Base-by-base conservation (phyloP, 345 rosid genomes). In the Populus alba region DNA sequence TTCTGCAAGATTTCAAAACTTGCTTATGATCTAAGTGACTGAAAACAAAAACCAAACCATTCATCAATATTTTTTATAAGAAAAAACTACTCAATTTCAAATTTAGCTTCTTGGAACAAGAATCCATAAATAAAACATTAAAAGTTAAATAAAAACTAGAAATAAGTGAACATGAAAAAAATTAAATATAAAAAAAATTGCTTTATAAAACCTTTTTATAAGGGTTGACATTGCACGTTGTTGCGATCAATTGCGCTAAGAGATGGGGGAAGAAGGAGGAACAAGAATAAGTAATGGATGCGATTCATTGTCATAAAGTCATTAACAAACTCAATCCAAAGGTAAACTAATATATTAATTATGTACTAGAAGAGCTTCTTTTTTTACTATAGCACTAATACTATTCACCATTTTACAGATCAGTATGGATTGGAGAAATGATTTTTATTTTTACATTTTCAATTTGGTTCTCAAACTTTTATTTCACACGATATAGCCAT, bases 201-300 rank as follows among this genome's bases (percentile, higher is more conserved):
- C 22, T 20, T 33, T 7, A 25, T 41, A 65, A n/a, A 57, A 81
- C 83, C 77, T 67, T 8, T 67, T 39, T 5, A 18, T 57, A 6
- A 2, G 27, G 6, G 63, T 61, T 5, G 33, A 61, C 37, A 59
- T 81, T 57, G 45, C 1, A 31, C 3, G 7, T 73, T 38, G 55
- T 47, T 29, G 33, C 3, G 12, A 43, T 66, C 74, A 37, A 77
- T 47, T 66, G 23, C 77, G 23, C 77, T 81, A 68, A 41, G 66
- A 53, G 22, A 68, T 47, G 18, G 59, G 31, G 49, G 31, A 47
- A 25, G 65, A 43, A 9, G 49, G 6, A 35, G 17, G 70, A 16
- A 6, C 12, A 79, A 39, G 38, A 38, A 16, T 70, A 12, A 69
- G 17, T 8, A 45, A 41, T 18, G 17, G 29, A n/a, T 31, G 25